A percentile compares a stretch with the other conserved stretches of the same genome.
phyloP scores from a whole-genome alignment of 192 early-diverging fungal species.

The Entomortierella parvispora region DNA sequence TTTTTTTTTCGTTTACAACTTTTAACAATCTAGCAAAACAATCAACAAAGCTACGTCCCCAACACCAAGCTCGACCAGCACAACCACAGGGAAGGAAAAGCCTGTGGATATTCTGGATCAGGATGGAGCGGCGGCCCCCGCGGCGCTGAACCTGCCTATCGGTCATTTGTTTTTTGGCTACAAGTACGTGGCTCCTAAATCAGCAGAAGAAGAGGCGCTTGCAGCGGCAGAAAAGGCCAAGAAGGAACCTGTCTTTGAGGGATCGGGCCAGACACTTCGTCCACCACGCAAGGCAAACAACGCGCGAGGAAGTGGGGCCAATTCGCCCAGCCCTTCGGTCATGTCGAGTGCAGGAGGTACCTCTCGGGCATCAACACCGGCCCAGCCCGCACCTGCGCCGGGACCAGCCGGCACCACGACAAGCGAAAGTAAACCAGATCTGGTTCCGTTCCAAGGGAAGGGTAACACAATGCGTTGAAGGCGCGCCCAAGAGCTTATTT shows the following conservation, averaged over 20 bases:
- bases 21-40: no score
- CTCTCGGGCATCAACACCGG: slow-evolving; percentile 25
- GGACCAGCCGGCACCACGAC: neutral
- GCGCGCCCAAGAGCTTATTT: neutral
- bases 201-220: slow-evolving; percentile 53
- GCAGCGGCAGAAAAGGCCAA: slow-evolving; percentile 22
- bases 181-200: slow-evolving; percentile 71
- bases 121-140: slow-evolving; percentile 58
- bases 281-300: slow-evolving; percentile 56
- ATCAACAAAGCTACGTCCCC: slow-evolving; percentile 8
- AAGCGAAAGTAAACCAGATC: slow-evolving; percentile 13
- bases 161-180: slow-evolving; percentile 95
- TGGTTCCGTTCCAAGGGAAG: slow-evolving; percentile 40
- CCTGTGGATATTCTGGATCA: slow-evolving; percentile 25
- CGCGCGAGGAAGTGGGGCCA: slow-evolving; percentile 45
- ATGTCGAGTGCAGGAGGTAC: slow-evolving; percentile 19
- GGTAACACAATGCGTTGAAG: slow-evolving; percentile 40
- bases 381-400: neutral
- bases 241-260: slow-evolving; percentile 48
- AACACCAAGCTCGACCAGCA: neutral
- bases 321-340: slow-evolving; percentile 41
- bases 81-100: slow-evolving; percentile 18
- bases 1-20: no score
- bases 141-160: slow-evolving; percentile 83
- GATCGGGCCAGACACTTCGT: slow-evolving; percentile 64